Base-by-base conservation (phyloP, 2,329 filamentous ascomycete species). In the Elsinoe necatrix region DNA sequence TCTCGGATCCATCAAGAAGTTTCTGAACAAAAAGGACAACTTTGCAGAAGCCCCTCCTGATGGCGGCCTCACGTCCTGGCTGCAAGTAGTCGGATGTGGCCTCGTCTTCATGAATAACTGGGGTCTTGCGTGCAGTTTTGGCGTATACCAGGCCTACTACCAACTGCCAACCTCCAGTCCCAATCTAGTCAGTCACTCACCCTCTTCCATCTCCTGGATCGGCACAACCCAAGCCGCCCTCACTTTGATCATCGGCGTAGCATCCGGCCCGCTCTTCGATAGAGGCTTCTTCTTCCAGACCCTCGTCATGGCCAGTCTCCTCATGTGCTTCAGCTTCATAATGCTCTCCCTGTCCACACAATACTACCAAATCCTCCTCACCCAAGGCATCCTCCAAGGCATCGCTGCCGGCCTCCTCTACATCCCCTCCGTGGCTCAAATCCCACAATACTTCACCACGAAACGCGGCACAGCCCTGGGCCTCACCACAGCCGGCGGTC, bases 341-440 rank as follows among this genome's bases (percentile, higher is more conserved):
- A 57, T 59, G 51, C 52, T 56, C 12, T 57, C 52, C 50, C 37
- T 61, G 2, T 54, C 48, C 31, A 55, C 55, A 8, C 21, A 47
- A 14, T 63, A 60, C 55, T 63, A 54, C 29, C 62, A 63, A 37
- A 18, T 63, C 12, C 39, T 63, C 12, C 37, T 61, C 11, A n/a
- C 43, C 18, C 60, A 61, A 42, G 59, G 59, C 20, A 29, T 75
- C 27, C 76, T 76, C 58, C 70, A 77, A 60, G 81, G 81, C 1
- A 54, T 83, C 0, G 77, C 77, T 2, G 67, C 65, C 8, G 73
- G 76, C 3, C 62, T 70, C 7, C 45, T 75, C 4, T 77, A 74
- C 51, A 57, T 72, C 1, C 74, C 75, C 1, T 66, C 64, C 25
- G 65, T 75, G 1, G 70, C 72, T 6, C 63, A 76, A 39, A 64